Base-by-base conservation (phyloP, 2,329 filamentous ascomycete genomes). In the Hypoxylon sp. region DNA sequence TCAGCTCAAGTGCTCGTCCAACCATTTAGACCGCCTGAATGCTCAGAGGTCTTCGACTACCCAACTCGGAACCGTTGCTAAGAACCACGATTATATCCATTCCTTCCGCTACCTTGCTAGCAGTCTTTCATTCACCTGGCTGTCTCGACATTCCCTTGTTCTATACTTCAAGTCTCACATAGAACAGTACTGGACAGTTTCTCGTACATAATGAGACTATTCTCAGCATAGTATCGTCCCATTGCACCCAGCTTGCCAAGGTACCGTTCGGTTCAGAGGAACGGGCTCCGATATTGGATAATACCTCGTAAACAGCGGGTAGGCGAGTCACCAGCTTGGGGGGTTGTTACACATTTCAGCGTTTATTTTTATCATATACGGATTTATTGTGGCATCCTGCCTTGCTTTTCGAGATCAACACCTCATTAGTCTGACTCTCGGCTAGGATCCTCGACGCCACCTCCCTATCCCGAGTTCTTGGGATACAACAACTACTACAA, bases 341-440 rank as follows among this genome's bases (percentile, higher is more conserved):
- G 27, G 15, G 29, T 48, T 24, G 46, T 59, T 51, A 31, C 48
- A 58, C 50, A 54, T 27, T 50, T 21, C 6, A 27, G 39, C 15
- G 50, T 60, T 32, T 53, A 60, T 65, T 61, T 61, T 48, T 61
- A 31, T 67, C 57, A 4, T 57, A 46, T 67, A 63, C 61, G 62
- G 37, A 51, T 54, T 39, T 7, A n/a, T 58, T 39, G 56, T 69
- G 60, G 48, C 57, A 67, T 46, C 19, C 61, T 47, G 39, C 42
- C 56, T 61, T 61, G 47, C 35, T 48, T 44, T 62, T 58, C 37
- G 19, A 47, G 42, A 52, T 27, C 42, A 50, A 61, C 31, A 62
- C 8, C 35, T 47, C 24, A 24, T 13, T 17, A 37, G 35, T 29
- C 10, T 3, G 31, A 13, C 11, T 21, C 46, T 54, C 46, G 17